Evolutionary conservation across 352 stramenopile species (phyloP), one percentile per base, ranked within the genome.

Genomic region (Globisporangium cylindrosporum): DNA sequence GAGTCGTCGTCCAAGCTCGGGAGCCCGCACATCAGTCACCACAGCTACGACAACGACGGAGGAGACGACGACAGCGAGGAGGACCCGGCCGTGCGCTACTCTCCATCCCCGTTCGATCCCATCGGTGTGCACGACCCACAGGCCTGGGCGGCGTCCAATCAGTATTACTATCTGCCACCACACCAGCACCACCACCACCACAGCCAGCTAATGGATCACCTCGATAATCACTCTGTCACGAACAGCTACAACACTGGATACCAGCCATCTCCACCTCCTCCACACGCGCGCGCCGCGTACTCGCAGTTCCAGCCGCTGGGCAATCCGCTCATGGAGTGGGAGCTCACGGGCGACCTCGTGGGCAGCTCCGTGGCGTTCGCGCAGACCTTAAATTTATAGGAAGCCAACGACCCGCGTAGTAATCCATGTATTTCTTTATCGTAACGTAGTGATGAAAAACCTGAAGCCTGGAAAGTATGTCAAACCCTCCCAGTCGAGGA

Each of bases 341-440:
- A 62, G 9, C 32, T 62, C 32, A 36, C 4, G 8, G 56, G 56
- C 56, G 56, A 62, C 8, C 32, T 62, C 20, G 32, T 62, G 29
- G 56, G 56, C 56, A 62, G 29, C 56, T 62, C 56, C 29, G 56
- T 62, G 29, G 29, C 56, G 56, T 62, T 32, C 56, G 32, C 56
- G 56, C 53, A 58, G 53, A 58, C 53, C 53, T 58, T 58, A 22
- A 58, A 58, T 58, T 58, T 58, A 58, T 58, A 58, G 24, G 18
- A 48, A 48, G 14, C 38, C 38, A 14, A 8, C 10, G 51, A n/a
- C 24, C 24, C 9, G 10, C 4, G 53, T 12, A 18, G 53, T 10
- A n/a, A 15, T 9, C 14, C 15, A 48, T 48, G 0, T 20, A 48
- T 48, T 48, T 15, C 14, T 48, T 48, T 48, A 48, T 48, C 41